Evolutionary conservation across 768 basidiomycete genomes (phyloP).

Genomic region (Collybia mongolica): DNA sequence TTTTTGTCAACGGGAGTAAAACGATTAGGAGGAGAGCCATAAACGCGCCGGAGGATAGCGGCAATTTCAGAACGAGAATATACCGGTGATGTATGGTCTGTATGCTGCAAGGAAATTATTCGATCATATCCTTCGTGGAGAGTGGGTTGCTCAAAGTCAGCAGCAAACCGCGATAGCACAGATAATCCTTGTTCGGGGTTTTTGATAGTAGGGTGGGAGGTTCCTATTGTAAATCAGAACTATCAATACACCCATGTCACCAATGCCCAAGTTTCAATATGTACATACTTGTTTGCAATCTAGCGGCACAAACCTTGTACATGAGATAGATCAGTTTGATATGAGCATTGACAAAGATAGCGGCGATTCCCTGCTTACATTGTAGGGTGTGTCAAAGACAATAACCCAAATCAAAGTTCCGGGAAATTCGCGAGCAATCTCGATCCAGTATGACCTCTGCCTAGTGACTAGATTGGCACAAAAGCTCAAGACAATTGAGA

Average conservation of each 20-base stretch:
- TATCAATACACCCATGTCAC: slow-evolving; percentile 6
- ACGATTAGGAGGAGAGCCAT: slow-evolving; percentile 33
- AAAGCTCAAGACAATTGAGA: slow-evolving; percentile 8
- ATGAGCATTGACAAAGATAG: background rate
- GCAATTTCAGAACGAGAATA: slow-evolving; percentile 54
- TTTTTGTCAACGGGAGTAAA: slow-evolving; percentile 16
- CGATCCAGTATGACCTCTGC: slow-evolving; percentile 73
- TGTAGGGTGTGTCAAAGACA: slow-evolving; percentile 75
- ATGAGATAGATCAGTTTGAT: slow-evolving; percentile 18
- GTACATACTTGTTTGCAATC: slow-evolving; percentile 56
- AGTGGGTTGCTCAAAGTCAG: slow-evolving; percentile 55
- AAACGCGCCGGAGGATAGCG: slow-evolving; percentile 51
- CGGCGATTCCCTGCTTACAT: slow-evolving; percentile 42
- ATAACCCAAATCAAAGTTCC: slow-evolving; percentile 68
- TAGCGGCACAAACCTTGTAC: slow-evolving; percentile 57
- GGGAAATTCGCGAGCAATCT: slow-evolving; percentile 67
- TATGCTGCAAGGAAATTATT: slow-evolving; percentile 44
- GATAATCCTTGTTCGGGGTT: slow-evolving; percentile 53
- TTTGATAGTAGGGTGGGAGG: slow-evolving; percentile 75
- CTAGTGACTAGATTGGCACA: slow-evolving; percentile 28
- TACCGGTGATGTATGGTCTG: slow-evolving; percentile 37
- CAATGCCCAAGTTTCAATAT: slow-evolving; percentile 4
- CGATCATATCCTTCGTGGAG: slow-evolving; percentile 66
- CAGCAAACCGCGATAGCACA: slow-evolving; percentile 64
- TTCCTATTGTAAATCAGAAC: slow-evolving; percentile 42